Evolutionary conservation across 371 early-diverging fungal species (phyloP).

Genomic region (Mucor saturninus): DNA sequence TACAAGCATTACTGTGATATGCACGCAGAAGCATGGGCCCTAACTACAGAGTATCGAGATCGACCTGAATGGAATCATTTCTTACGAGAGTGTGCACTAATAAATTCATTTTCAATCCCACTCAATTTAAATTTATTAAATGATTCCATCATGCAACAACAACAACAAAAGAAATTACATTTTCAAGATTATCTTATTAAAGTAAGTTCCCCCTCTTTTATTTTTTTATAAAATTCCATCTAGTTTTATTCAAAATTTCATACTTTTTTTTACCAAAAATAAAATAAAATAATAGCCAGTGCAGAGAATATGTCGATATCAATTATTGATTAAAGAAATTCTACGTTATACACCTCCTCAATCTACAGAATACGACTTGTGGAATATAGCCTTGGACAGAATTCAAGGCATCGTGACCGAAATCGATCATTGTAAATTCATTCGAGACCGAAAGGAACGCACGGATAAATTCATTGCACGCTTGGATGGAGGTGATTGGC

Average conservation of each 20-base stretch:
- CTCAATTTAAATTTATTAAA: background rate
- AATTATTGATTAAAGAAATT: slow-evolving; percentile 49
- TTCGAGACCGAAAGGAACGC: slow-evolving; percentile 39
- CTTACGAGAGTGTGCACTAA: slow-evolving; percentile 34
- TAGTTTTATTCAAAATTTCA: background rate
- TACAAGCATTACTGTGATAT: slow-evolving; percentile 50
- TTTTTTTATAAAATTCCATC: background rate
- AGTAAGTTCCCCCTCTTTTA: slow-evolving; percentile 15
- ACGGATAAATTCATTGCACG: slow-evolving; percentile 46
- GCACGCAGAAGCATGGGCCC: slow-evolving; percentile 43
- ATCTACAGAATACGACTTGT: slow-evolving; percentile 28
- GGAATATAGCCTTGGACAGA: slow-evolving; percentile 31
- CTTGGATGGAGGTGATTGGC: slow-evolving; percentile 41
- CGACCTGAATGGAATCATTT: slow-evolving; percentile 50
- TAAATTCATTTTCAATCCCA: slow-evolving; percentile 16
- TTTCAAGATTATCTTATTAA: slow-evolving; percentile 58
- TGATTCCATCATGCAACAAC: background rate
- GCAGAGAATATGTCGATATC: slow-evolving; percentile 56
- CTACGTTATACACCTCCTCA: slow-evolving; percentile 39
- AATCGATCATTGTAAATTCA: slow-evolving; percentile 40
- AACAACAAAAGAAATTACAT: slow-evolving; percentile 37
- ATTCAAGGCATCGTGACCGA: slow-evolving; percentile 44
- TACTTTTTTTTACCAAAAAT: too few species aligned
- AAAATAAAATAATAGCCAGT: slow-evolving; percentile 38
- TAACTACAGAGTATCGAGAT: slow-evolving; percentile 43